Evolutionary conservation across 202 grass and related monocot species (phyloP), one percentile per base, ranked within the genome.

Genomic region (Schoenoplectus tabernaemontani): DNA sequence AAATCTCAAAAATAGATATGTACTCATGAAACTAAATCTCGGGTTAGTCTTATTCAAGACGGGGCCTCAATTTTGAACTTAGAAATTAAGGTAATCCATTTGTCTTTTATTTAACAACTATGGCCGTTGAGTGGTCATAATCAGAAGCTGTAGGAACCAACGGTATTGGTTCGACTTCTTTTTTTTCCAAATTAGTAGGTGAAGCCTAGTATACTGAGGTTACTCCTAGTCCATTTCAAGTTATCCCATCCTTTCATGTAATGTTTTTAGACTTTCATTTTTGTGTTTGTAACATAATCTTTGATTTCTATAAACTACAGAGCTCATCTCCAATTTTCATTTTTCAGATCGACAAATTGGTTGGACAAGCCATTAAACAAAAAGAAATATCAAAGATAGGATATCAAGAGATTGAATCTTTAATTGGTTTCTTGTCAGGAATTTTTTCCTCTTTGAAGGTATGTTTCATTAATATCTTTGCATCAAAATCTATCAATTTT

Each of bases 401-500:
- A 42, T 70, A 78, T 41, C 81, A 87, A 85, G 93, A 97, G 15
- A 88, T 97, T 22, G 91, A 89, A 76, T 86, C 83, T 39, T 99
- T 99, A 26, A 83, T 63, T 13, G 71, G 75, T 54, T 84, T 92
- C 64, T 83, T 99, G 54, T 88, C 85, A 19, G 85, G 91, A 39
- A 89, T 91, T 34, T 72, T 84, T 75, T 57, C 83, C 77, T 95
- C 88, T 83, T 87, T 95, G 64, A 99, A 93, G 88, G 96, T 99
- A 38, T 77, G 65, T 62, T 57, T 81, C 16, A 22, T 46, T 57
- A 82, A 26, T 81, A 81, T 28, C 19, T 66, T 62, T 30, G 16
- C 47, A 37, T 36, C 9, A 33, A 54, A 28, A 28, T 54, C 15
- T 20, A 56, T 54, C 47, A 53, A 53, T 75, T 54, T 43, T n/a